phyloP scores from a whole-genome alignment of 805 yeast genomes.

The Cyberlindnera misumaiensis region DNA sequence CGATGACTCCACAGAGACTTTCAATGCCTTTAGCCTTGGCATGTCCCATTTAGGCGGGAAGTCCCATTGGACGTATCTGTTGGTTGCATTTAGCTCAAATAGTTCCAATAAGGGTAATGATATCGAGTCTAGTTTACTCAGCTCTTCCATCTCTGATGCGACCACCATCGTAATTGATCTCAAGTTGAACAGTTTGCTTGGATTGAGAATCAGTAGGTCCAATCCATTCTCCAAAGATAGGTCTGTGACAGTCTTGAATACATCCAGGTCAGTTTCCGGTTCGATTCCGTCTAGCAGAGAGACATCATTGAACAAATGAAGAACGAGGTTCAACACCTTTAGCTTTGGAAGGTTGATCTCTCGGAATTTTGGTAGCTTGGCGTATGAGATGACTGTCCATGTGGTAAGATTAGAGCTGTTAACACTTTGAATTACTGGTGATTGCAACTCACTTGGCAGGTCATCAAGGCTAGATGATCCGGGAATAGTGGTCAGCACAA shows the following conservation, averaged over 20 bases:
- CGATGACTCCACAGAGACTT: constrained; percentile 1
- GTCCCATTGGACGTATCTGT: not conserved
- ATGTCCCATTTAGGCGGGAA: constrained; percentile 3
- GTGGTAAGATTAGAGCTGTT: not conserved
- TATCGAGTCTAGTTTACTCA: not conserved
- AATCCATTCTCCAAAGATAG: not conserved
- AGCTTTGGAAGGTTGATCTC: not conserved
- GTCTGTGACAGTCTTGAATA: not conserved
- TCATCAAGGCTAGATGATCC: not conserved
- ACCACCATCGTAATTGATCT: not conserved
- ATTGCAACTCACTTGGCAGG: too few species aligned
- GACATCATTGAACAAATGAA: not conserved
- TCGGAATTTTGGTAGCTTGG: constrained; percentile 1
- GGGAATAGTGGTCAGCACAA: not conserved
- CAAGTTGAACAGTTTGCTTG: not conserved
- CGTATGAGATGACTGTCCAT: not conserved
- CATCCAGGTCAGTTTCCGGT: not conserved
- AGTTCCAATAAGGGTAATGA: not conserved
- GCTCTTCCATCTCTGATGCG: not conserved
- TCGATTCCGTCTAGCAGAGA: not conserved
- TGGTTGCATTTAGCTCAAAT: not conserved
- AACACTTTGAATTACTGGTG: not conserved
- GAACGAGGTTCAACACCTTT: not conserved
- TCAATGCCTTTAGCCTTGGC: not conserved
- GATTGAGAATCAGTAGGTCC: not conserved